Conservation (phyloP, 768 basidiomycete species). For the Myochromella boudieri region DNA sequence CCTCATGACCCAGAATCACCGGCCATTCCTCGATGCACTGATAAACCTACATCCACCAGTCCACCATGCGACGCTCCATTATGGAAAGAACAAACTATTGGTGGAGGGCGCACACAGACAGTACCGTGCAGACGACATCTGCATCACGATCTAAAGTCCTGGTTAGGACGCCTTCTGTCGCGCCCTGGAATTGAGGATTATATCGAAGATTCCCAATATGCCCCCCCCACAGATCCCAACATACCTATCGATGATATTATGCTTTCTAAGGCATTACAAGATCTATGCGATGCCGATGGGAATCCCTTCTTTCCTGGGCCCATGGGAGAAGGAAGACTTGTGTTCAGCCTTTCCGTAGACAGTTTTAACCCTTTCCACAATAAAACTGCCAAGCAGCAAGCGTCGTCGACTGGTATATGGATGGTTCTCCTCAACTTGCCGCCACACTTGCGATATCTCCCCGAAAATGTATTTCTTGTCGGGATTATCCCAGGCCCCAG, state of each 20-base stretch:
- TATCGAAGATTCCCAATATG: neutral
- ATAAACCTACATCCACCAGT: neutral
- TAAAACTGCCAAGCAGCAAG: conserved; percentile 23
- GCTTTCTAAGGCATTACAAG: conserved; percentile 9
- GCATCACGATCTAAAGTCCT: neutral
- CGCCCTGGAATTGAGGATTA: neutral
- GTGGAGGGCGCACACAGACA: neutral
- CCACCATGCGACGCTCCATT: neutral
- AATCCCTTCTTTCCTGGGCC: conserved; percentile 21
- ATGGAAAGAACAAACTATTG: neutral
- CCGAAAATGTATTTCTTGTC: conserved; percentile 37
- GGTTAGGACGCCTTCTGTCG: neutral
- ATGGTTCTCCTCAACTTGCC: neutral
- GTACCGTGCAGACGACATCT: neutral
- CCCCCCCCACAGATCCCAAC: neutral
- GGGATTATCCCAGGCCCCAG: conserved; percentile 36
- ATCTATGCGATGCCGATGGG: conserved; percentile 17
- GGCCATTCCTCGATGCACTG: neutral
- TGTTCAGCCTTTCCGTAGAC: conserved; percentile 25
- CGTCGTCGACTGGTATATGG: conserved; percentile 18
- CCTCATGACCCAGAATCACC: neutral
- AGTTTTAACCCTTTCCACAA: conserved; percentile 28
- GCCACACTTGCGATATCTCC: conserved; percentile 10
- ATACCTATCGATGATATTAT: neutral
- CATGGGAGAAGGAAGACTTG: conserved; percentile 16